Evolutionary conservation across 2,329 filamentous ascomycete species (phyloP).

Genomic region (Tetracladium maxilliforme): DNA sequence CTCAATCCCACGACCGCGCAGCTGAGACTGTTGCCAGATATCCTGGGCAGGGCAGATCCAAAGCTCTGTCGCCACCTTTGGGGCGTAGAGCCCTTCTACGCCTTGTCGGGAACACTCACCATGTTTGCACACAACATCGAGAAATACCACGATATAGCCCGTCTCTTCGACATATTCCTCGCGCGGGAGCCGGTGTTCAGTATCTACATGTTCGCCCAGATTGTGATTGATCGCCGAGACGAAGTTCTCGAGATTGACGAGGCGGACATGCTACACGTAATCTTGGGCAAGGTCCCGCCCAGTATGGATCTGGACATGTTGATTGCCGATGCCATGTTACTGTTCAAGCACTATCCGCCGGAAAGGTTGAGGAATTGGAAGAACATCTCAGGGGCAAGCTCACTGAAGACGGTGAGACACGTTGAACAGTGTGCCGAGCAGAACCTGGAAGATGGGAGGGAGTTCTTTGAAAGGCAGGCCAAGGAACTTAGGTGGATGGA

Average conservation of each 20-base stretch:
- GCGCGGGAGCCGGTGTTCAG: conserved; percentile 77
- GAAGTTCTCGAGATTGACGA: conserved; percentile 79
- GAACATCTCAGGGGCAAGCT: conserved; percentile 58
- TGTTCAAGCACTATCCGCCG: conserved; percentile 58
- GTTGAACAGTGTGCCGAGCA: conserved; percentile 32
- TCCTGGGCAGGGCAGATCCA: conserved; percentile 60
- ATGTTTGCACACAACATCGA: conserved; percentile 96
- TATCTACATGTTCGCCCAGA: conserved; percentile 84
- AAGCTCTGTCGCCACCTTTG: conserved; percentile 62
- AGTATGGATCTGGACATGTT: conserved; percentile 69
- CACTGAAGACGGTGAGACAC: conserved; percentile 67
- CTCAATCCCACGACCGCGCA: conserved; percentile 71
- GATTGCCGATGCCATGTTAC: conserved; percentile 45
- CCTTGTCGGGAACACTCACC: conserved; percentile 82
- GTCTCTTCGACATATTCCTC: conserved; percentile 84
- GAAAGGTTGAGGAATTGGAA: conserved; percentile 58
- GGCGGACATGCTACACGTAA: conserved; percentile 82
- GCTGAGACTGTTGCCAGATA: conserved; percentile 72
- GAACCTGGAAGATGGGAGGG: conserved; percentile 49
- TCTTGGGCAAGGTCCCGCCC: conserved; percentile 73
- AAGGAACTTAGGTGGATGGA: conserved; percentile 57
- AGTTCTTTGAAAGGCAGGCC: conserved; percentile 56
- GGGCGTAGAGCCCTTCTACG: conserved; percentile 75
- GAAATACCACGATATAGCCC: conserved; percentile 73
- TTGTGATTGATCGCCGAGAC: conserved; percentile 63